Conservation (phyloP, 768 basidiomycete genomes). For the Paxillus involutus region DNA sequence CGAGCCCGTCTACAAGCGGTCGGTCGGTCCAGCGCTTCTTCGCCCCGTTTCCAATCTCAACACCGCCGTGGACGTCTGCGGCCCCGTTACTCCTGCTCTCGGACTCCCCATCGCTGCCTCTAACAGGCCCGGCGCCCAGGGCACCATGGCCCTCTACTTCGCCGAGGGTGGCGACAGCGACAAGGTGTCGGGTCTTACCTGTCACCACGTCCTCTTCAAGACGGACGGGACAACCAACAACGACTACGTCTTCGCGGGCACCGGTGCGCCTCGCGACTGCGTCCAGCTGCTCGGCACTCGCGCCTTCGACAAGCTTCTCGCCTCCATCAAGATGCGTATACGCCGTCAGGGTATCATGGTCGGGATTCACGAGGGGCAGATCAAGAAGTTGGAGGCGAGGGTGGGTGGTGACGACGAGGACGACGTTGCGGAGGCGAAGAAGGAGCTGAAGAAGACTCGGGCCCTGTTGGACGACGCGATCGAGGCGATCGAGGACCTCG, state of each 20-base stretch:
- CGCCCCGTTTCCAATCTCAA: slow-evolving; percentile 6
- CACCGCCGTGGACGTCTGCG: slow-evolving; percentile 16
- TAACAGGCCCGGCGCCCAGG: neutral
- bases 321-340: slow-evolving; percentile 6
- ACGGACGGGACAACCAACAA: slow-evolving; percentile 1
- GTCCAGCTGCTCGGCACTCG: slow-evolving; percentile 18
- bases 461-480: slow-evolving; percentile 11
- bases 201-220: slow-evolving; percentile 19
- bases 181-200: slow-evolving; percentile 19
- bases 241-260: neutral
- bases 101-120: slow-evolving; percentile 22
- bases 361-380: neutral
- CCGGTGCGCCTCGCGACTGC: slow-evolving; percentile 7
- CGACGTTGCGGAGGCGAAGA: neutral
- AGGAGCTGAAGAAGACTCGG: too few relatives aligned
- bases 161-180: slow-evolving; percentile 21
- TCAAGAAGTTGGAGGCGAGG: neutral
- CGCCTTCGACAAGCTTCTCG: slow-evolving; percentile 12
- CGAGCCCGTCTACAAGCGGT: neutral
- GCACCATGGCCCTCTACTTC: slow-evolving; percentile 26
- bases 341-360: neutral
- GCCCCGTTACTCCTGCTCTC: slow-evolving; percentile 29
- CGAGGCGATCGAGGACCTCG: slow-evolving; percentile 31
- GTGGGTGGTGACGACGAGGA: slow-evolving; percentile 17
- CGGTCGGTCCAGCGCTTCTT: neutral